Percentiles rank a stretch among this genome's conserved stretches.
Conservation (phyloP, 257 asterid species). For the Lycium ferocissimum region DNA sequence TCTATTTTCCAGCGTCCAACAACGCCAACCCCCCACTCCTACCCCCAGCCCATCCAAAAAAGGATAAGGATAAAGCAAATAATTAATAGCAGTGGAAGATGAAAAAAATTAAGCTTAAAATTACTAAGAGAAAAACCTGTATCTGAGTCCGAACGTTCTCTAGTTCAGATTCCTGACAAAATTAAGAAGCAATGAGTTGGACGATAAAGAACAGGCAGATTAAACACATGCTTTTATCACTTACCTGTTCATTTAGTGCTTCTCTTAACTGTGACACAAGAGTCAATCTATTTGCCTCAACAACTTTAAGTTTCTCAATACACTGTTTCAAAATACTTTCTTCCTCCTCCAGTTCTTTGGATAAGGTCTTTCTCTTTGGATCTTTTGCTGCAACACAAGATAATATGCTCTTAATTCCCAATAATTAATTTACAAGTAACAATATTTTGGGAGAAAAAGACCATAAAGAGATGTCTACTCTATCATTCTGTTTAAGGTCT, state of each 20-base stretch:
- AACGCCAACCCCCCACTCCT: not conserved
- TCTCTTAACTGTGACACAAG: conserved; percentile 78
- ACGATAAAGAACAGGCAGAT: not conserved
- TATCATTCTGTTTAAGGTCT: conserved; percentile 18
- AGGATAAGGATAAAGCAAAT: conserved; percentile 11
- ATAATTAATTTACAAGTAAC: conserved; percentile 9
- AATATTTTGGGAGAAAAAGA: conserved; percentile 30
- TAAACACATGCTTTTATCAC: not conserved
- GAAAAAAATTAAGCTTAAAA: not conserved
- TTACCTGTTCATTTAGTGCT: conserved; percentile 81
- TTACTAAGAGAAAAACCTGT: conserved; percentile 57
- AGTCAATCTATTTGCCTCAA: conserved; percentile 68
- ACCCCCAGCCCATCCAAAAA: not conserved
- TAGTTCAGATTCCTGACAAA: conserved; percentile 86
- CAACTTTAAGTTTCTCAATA: conserved; percentile 72
- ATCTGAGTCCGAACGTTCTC: conserved; percentile 86
- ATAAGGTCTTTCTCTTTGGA: conserved; percentile 63
- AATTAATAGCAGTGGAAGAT: not conserved
- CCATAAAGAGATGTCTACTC: conserved; percentile 16
- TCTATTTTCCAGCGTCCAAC: conserved; percentile 1
- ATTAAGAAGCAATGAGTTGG: conserved; percentile 25
- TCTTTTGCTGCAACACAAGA: conserved; percentile 63
- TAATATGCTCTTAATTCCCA: conserved; percentile 31
- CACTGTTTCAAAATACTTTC: conserved; percentile 66
- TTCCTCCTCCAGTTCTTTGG: conserved; percentile 79